phyloP scores from a whole-genome alignment of 257 asterid species.

The Agastache rugosa region DNA sequence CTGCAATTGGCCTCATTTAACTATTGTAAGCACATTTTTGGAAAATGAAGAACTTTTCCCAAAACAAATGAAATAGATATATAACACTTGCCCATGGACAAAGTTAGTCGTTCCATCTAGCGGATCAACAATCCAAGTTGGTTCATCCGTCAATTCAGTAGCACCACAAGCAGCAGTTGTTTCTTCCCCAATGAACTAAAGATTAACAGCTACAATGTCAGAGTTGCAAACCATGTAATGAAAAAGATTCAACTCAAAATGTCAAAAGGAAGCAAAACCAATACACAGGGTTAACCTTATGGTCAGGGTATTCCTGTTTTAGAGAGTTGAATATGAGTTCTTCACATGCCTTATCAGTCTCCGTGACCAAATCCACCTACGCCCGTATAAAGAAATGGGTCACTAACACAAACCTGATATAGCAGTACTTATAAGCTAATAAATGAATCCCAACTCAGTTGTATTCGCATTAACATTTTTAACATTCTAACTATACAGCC shows the following conservation, averaged over 20 bases:
- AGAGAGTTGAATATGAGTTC: conserved; percentile 74
- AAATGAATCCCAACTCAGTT: background rate
- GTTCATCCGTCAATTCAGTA: conserved; percentile 81
- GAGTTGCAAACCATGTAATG: conserved; percentile 4
- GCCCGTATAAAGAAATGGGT: conserved; percentile 16
- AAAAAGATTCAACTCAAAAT: background rate
- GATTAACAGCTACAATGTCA: conserved; percentile 8
- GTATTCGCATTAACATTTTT: background rate
- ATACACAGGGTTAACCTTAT: conserved; percentile 55
- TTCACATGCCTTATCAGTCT: conserved; percentile 92
- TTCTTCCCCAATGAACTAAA: conserved; percentile 95
- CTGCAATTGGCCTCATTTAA: conserved; percentile 45
- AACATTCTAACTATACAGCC: background rate
- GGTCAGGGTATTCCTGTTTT: conserved; percentile 67
- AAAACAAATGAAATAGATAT: conserved; percentile 23
- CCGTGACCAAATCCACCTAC: conserved; percentile 97
- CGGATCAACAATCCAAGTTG: conserved; percentile 99
- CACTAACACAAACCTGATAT: background rate
- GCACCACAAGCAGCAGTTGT: conserved; percentile 85
- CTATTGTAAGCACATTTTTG: conserved; percentile 23
- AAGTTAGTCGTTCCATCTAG: conserved; percentile 96
- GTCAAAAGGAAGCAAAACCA: conserved; percentile 5
- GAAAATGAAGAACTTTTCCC: background rate
- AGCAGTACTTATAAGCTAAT: background rate
- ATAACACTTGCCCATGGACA: conserved; percentile 80